Base-by-base conservation (phyloP, 192 early-diverging fungal species). In the Coemansia sp. region DNA sequence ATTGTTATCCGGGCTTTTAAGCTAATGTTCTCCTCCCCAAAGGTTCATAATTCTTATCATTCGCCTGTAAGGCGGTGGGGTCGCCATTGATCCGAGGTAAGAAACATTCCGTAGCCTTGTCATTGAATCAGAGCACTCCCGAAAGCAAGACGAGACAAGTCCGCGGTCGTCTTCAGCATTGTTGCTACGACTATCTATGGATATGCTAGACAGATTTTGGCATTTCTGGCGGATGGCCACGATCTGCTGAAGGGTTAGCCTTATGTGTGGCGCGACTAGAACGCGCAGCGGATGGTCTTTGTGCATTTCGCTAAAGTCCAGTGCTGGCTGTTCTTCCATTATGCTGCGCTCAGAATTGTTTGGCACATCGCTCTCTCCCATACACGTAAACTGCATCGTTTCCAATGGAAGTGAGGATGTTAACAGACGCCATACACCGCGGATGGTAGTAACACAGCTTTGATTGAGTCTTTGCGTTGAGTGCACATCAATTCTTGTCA, bases 351-450 rank as follows among this genome's bases (percentile, higher is more conserved):
- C 12, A 2, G 64, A 37, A 16, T 61, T 40, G 18, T 42, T 47
- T 13, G 9, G 19, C 43, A 10, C 10, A 38, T 9, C 37, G 9
- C 58, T 40, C 10, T 48, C 45, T 12, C 42, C 19, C 3, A 56
- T 15, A 16, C 63, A 75, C 21, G 63, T 45, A 19, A 70, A 41
- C 6, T 52, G 61, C 32, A 75, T 21, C 0, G 58, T 45, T 15
- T 38, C 8, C 3, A 75, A 64, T 32, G 64, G 56, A 21, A 57
- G 42, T 21, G 67, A 18, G 18, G 73, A 65, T 11, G 69, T 41
- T 41, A 79, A 42, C 49, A 79, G 63, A 15, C 70, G 58, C 61
- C 64, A 68, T 18, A 79, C 26, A 2, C 71, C 76, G 44, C 26
- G 21, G 1, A 47, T 56, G 6, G 67, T 67, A 9, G 52, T 47